Conservation (phyloP, 768 basidiomycete species). For the Leccinum rimulosum region DNA sequence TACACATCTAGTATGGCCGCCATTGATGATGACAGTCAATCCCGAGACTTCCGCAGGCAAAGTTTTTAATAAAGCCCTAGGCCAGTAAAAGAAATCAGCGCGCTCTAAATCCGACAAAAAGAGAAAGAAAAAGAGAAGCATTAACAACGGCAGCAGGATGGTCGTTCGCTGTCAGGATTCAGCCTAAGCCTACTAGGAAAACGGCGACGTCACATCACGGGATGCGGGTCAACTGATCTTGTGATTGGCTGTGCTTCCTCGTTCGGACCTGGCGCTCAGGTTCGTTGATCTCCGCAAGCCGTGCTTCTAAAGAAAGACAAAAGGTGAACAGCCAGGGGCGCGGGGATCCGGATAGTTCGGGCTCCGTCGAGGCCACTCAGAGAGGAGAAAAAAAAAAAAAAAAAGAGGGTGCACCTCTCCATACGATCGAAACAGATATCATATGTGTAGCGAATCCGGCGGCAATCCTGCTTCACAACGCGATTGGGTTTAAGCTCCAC, state of each 20-base stretch:
- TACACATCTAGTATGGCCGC: neutral
- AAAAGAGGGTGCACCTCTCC: neutral
- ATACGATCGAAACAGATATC: neutral
- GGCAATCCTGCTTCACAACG: neutral
- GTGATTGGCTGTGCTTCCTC: neutral
- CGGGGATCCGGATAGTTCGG: neutral
- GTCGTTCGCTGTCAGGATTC: neutral
- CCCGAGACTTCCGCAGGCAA: neutral
- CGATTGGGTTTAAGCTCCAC: neutral
- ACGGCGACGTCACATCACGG: neutral
- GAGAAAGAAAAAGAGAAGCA: neutral
- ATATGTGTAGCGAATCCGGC: neutral
- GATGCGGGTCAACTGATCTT: neutral
- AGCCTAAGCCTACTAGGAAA: neutral
- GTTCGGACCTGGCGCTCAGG: neutral
- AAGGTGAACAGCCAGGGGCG: neutral
- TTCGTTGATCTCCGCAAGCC: neutral
- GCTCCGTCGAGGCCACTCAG: neutral
- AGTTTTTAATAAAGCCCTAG: neutral
- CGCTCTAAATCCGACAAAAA: neutral
- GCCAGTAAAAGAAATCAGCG: neutral
- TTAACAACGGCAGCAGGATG: neutral
- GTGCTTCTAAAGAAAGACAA: neutral
- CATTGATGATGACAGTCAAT: neutral
- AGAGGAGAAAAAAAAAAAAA: neutral